Conservation (phyloP, 305 asterid species). For the Fraxinus velutina region DNA sequence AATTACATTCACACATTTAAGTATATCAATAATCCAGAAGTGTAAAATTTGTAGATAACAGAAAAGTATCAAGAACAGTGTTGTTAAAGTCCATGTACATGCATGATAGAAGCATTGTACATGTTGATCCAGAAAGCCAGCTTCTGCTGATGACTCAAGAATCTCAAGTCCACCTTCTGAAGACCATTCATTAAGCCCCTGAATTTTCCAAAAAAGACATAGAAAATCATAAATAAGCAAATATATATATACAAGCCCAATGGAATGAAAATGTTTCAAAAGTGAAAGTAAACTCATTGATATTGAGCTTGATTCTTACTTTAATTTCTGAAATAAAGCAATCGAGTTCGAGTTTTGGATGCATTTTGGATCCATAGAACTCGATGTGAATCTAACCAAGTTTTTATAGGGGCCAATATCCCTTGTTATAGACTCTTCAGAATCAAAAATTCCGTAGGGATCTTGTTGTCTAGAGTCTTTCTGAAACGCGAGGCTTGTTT, state of each 20-base stretch:
- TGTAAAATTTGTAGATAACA: neutral
- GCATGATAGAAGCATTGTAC: constrained; percentile 92
- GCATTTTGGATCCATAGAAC: constrained; percentile 68
- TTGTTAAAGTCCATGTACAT: constrained; percentile 40
- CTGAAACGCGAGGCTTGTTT: constrained; percentile 36
- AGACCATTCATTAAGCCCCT: constrained; percentile 69
- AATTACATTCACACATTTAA: neutral
- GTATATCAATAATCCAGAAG: too few species aligned
- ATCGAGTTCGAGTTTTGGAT: constrained; percentile 65
- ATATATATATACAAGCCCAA: neutral
- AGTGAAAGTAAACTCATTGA: neutral
- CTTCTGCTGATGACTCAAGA: constrained; percentile 65
- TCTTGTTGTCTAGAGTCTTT: constrained; percentile 82
- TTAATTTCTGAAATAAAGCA: constrained; percentile 66
- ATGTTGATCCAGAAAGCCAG: constrained; percentile 95
- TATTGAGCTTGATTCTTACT: constrained; percentile 36
- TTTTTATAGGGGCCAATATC: constrained; percentile 87
- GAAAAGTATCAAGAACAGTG: neutral
- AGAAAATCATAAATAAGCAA: too few species aligned
- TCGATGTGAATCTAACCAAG: constrained; percentile 62
- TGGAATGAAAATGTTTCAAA: neutral
- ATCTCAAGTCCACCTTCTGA: constrained; percentile 73
- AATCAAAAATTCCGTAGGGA: constrained; percentile 66
- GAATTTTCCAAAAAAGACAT: neutral
- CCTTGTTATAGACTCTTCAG: constrained; percentile 62